Evolutionary conservation across 495 filamentous ascomycete species (phyloP).

Genomic region (Lasiosphaeria hispida): DNA sequence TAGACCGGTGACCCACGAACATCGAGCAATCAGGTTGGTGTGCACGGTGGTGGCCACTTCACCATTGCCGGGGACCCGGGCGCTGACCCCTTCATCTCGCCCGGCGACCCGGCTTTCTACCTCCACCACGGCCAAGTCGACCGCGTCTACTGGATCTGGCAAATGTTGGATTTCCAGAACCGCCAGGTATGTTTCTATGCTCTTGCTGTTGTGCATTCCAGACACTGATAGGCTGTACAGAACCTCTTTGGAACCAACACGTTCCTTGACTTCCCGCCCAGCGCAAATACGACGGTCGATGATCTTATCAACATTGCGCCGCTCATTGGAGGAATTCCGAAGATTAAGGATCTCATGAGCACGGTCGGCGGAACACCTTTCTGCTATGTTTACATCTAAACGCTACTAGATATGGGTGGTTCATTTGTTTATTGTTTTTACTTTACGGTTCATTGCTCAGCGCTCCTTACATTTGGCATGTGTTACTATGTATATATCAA

Average conservation of each 20-base stretch:
- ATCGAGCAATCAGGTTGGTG: constrained; percentile 43
- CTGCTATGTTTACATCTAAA: constrained; percentile 33
- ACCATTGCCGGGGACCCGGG: constrained; percentile 35
- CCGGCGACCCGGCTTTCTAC: constrained; percentile 67
- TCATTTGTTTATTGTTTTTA: too few species aligned
- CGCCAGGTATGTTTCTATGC: constrained; percentile 29
- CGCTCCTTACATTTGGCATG: too few species aligned
- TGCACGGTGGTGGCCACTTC: constrained; percentile 65
- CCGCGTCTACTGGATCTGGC: constrained; percentile 69
- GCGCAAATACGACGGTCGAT: constrained; percentile 33
- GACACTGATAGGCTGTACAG: constrained; percentile 17
- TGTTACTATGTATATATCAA: too few species aligned
- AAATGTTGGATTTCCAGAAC: constrained; percentile 51
- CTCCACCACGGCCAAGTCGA: constrained; percentile 69
- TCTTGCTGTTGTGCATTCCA: not conserved
- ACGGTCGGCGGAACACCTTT: constrained; percentile 24
- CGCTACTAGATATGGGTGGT: not conserved
- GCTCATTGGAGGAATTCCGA: constrained; percentile 7
- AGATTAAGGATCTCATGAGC: constrained; percentile 31
- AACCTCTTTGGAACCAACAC: constrained; percentile 37
- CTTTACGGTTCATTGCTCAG: too few species aligned
- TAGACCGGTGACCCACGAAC: constrained; percentile 41
- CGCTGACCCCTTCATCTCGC: constrained; percentile 54
- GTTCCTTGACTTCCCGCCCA: constrained; percentile 38
- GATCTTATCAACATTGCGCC: constrained; percentile 26